A percentile compares a stretch with the other conserved stretches of the same genome.
Evolutionary conservation across 768 basidiomycete species (phyloP).

Genomic region (Xerocomellus dryophilus): DNA sequence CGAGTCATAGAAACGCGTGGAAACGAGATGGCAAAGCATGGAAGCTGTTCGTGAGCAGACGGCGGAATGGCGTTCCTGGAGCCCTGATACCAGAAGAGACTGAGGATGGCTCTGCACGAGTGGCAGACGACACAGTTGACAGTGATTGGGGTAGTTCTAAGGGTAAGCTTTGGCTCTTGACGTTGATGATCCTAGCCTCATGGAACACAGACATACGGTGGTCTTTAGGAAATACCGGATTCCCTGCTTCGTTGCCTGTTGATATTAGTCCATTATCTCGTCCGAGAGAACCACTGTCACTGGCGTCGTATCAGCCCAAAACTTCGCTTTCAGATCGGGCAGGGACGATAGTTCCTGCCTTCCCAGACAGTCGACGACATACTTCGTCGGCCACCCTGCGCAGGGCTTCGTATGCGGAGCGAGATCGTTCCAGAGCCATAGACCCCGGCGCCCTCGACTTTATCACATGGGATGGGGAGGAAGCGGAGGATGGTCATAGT

Average conservation of each 20-base stretch:
- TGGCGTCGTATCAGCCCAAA: constrained; percentile 59
- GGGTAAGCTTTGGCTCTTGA: constrained; percentile 20
- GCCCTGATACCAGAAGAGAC: constrained; percentile 36
- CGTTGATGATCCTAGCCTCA: constrained; percentile 6
- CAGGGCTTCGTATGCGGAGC: constrained; percentile 63
- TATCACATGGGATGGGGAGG: constrained; percentile 47
- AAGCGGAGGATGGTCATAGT: constrained; percentile 39
- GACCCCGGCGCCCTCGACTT: constrained; percentile 74
- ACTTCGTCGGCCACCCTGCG: constrained; percentile 50
- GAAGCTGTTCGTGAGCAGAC: constrained; percentile 51
- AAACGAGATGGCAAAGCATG: constrained; percentile 60
- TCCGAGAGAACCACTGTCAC: constrained; percentile 40
- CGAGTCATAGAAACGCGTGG: constrained; percentile 74
- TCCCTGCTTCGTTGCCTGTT: constrained; percentile 63
- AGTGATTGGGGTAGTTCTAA: constrained; percentile 26
- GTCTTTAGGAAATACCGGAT: constrained; percentile 30
- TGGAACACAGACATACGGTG: constrained; percentile 22
- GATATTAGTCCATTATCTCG: constrained; percentile 44
- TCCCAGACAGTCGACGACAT: constrained; percentile 16
- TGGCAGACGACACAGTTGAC: constrained; percentile 16
- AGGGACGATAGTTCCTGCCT: constrained; percentile 30
- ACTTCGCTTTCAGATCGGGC: constrained; percentile 41
- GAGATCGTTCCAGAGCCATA: constrained; percentile 58
- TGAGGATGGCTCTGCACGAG: constrained; percentile 28
- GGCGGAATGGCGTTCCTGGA: constrained; percentile 28